Evolutionary conservation across 2,329 filamentous ascomycete genomes (phyloP), one percentile per base, ranked within the genome.

Genomic region (Colletotrichum tamarilloi): DNA sequence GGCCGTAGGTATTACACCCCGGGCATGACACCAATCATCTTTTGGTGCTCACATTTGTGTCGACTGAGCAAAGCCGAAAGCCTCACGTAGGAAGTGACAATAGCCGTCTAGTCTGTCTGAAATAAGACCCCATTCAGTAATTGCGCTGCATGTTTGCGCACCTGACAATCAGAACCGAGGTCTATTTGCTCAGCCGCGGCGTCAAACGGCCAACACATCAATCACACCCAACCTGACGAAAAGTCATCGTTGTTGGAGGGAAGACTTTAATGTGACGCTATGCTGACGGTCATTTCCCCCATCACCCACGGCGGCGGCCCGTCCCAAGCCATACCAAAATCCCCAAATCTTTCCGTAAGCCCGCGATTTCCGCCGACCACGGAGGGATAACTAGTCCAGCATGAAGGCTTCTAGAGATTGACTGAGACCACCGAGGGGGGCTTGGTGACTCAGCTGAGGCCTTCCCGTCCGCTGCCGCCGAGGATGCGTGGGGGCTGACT

Each of bases 201-300:
- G 62, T 30, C 32, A 28, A 56, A 8, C 70, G 46, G 67, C 70
- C 67, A 73, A 73, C 70, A 38, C 70, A 73, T 73, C 70, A 70
- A 70, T 66, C 67, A 59, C 35, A 70, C 60, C 70, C 67, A 26
- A 19, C 24, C 35, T 46, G 22, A 22, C 35, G 19, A 60, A 56
- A 56, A 42, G 14, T 55, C 58, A 14, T 42, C 16, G 16, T 35
- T 14, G 55, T 59, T 35, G 42, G 26, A 14, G 42, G 42, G 8
- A 22, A 49, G 42, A 35, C 26, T 32, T 42, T 14, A 65, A 70
- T 65, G 70, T 56, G 55, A 73, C 70, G 70, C 67, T 73, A 35
- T 42, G 70, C 70, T 73, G 60, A 70, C 70, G 30, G 46, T 49
- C 60, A 58, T 26, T 58, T 57, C 67, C 35, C n/a, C 12, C 32